phyloP scores from a whole-genome alignment of 345 rosid genomes.

The Hypericum androsaemum region DNA sequence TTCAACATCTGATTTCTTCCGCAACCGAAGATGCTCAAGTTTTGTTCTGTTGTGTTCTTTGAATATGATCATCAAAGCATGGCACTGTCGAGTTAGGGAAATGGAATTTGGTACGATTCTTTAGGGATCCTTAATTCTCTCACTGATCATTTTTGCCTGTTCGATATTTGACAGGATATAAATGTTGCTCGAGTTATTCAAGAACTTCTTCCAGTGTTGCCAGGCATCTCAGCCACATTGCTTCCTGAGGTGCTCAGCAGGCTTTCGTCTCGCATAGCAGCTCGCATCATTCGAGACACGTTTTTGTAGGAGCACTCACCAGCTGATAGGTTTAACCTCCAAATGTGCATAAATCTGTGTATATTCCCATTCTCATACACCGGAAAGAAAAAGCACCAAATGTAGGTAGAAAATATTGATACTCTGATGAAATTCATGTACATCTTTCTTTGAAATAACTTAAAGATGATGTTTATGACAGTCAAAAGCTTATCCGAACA shows the following conservation, averaged over 20 bases:
- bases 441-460: too few relatives aligned
- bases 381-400: too few relatives aligned
- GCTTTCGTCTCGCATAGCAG: slow-evolving; percentile 64
- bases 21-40: not conserved
- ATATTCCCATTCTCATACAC: too few relatives aligned
- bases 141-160: too few relatives aligned
- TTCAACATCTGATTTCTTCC: too few relatives aligned
- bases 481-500: too few relatives aligned
- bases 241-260: slow-evolving; percentile 69
- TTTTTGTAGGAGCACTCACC: slow-evolving; percentile 29
- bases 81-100: too few relatives aligned
- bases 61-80: not conserved
- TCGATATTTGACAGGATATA: slow-evolving; percentile 24
- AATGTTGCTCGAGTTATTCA: slow-evolving; percentile 43
- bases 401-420: too few relatives aligned
- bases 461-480: too few relatives aligned
- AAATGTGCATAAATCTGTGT: not conserved
- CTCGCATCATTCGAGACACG: slow-evolving; percentile 63
- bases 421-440: too few relatives aligned
- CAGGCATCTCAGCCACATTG: slow-evolving; percentile 60
- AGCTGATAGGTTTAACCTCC: not conserved
- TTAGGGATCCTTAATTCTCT: too few relatives aligned
- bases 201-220: slow-evolving; percentile 74
- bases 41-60: not conserved
- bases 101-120: too few relatives aligned